phyloP scores from a whole-genome alignment of 1,284 basidiomycete genomes.

The Lignosus rhinocerotis region DNA sequence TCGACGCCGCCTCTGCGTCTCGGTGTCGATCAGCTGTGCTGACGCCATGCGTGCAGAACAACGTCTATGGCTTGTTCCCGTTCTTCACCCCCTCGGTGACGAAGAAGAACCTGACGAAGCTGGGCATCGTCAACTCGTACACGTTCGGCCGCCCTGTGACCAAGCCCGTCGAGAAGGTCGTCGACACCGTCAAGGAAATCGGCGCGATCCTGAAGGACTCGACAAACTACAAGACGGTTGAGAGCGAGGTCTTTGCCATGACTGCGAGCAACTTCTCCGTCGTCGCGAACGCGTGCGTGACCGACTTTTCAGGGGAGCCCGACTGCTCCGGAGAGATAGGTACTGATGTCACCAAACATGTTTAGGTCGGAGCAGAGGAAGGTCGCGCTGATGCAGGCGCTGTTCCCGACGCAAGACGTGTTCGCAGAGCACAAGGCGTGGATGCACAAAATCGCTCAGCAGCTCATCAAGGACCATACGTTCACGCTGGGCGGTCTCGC shows the following conservation, averaged over 20 bases:
- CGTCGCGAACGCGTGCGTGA: constrained; percentile 15
- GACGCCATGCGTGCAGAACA: constrained; percentile 44
- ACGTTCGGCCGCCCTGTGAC: constrained; percentile 49
- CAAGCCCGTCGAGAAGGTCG: constrained; percentile 36
- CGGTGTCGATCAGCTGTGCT: constrained; percentile 23
- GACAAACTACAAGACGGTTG: constrained; percentile 36
- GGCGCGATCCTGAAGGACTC: constrained; percentile 42
- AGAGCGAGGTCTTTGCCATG: constrained; percentile 12
- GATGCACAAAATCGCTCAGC: constrained; percentile 40
- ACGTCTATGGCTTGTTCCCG: constrained; percentile 80
- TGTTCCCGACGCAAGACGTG: constrained; percentile 24
- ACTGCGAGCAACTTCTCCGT: constrained; percentile 18
- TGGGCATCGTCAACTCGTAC: constrained; percentile 56
- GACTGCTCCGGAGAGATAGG: constrained; percentile 29
- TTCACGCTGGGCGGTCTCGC: constrained; percentile 35
- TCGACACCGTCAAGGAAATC: constrained; percentile 46
- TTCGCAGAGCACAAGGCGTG: constrained; percentile 32
- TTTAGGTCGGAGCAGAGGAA: constrained; percentile 15
- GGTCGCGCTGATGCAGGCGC: constrained; percentile 21
- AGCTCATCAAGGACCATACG: constrained; percentile 41
- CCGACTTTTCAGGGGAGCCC: constrained; percentile 6
- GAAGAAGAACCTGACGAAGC: constrained; percentile 55
- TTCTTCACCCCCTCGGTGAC: constrained; percentile 74
- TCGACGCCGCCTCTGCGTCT: constrained; percentile 47
- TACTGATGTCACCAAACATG: constrained; percentile 8